These are phyloP conservation scores for Coemansia sp. DNA, from an alignment of 192 early-diverging fungal species.

Conservation along the genomic window DNA sequence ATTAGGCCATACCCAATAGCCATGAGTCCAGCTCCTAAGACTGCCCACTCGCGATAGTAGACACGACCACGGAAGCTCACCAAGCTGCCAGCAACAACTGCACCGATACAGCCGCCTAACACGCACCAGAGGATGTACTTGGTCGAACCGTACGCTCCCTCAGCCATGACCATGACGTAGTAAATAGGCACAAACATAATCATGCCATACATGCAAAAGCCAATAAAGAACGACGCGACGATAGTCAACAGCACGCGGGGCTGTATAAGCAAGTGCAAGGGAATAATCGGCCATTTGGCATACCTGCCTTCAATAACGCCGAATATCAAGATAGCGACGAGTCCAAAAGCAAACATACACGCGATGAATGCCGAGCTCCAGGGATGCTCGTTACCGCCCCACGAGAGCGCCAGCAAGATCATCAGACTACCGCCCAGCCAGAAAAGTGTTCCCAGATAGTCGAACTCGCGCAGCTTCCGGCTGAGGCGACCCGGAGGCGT, in stretches of 20 bases:
- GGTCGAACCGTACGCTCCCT: constrained; percentile 26
- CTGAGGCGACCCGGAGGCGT: constrained; percentile 28
- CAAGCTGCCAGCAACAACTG: constrained; percentile 30
- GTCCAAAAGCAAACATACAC: constrained; percentile 54
- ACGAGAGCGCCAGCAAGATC: constrained; percentile 60
- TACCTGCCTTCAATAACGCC: constrained; percentile 60
- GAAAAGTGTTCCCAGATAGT: constrained; percentile 60
- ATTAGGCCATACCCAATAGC: constrained; percentile 52
- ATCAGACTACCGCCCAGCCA: constrained; percentile 58
- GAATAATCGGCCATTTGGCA: constrained; percentile 72
- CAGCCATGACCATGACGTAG: constrained; percentile 39
- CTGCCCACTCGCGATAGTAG: constrained; percentile 43
- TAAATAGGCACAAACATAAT: constrained; percentile 58
- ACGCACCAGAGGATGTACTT: constrained; percentile 43
- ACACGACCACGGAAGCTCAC: constrained; percentile 34
- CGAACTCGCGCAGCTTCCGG: constrained; percentile 57
- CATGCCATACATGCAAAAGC: constrained; percentile 52
- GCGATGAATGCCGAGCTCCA: constrained; percentile 60
- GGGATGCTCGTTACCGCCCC: constrained; percentile 63
- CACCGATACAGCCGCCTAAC: constrained; percentile 32
- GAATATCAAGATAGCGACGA: constrained; percentile 50
- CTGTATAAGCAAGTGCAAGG: constrained; percentile 33
- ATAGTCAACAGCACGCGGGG: constrained; percentile 36
- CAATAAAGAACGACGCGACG: constrained; percentile 42
- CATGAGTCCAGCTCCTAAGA: constrained; percentile 43